Evolutionary conservation across 805 yeast species (phyloP), one percentile per base, ranked within the genome.

Genomic region (Teunomyces aglyptinius): DNA sequence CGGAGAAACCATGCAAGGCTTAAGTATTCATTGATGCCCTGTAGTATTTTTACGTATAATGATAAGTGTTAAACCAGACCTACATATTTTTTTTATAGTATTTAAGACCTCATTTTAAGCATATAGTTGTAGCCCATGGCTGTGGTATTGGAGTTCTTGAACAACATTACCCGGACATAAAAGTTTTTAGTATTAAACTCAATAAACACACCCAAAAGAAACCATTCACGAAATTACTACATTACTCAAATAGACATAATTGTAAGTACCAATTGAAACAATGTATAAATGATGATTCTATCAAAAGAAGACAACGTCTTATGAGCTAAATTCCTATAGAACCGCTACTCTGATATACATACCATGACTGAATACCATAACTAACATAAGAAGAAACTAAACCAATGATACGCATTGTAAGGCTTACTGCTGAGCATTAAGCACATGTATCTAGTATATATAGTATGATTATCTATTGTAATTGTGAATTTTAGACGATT

Each of bases 311-410:
- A 35, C 29, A n/a, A 18, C 13, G 19, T 39, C 38, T 40, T 4
- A 38, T 52, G 55, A 49, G 13, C 40, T 38, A 31, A 51, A 50
- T 32, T 40, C 54, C 52, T 50, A 52, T 51, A 52, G 56, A 52
- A 52, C 56, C 56, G 56, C 56, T 52, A 52, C 56, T 50, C 56
- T 52, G 56, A 52, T 29, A 36, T 36, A 36, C 39, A 36, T 22
- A 6, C 12, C 27, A 20, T 13, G 15, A 18, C 7, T 6, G 6
- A n/a, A 22, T 6, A 22, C 39, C 26, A 20, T 20, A 36, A 36
- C 39, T 36, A 36, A 36, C 39, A 20, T 7, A 24, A 11, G 11
- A 24, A 24, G 26, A 24, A 24, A 24, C 26, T 7, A 24, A 24
- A 20, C 24, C 24, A 5, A 24, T 24, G 26, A 24, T 6, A 8